Conservation (phyloP, 2,329 filamentous ascomycete genomes). For the Dendryphion nanum region DNA sequence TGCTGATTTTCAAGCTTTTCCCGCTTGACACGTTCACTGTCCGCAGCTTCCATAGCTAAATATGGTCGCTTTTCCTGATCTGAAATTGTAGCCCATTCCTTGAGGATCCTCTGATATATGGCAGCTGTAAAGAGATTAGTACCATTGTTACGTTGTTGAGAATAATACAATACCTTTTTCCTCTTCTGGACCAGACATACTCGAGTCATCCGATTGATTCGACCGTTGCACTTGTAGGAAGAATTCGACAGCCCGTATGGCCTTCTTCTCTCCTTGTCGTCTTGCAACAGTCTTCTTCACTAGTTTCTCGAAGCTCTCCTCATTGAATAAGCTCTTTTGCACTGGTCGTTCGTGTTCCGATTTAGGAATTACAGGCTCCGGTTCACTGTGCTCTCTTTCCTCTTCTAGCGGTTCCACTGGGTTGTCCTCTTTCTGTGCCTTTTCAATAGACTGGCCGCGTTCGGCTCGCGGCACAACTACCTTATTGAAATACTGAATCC, state of each 20-base stretch:
- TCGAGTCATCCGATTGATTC: too few species aligned
- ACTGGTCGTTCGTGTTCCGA: too few species aligned
- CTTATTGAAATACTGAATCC: conserved; percentile 36
- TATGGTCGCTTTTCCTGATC: conserved; percentile 18
- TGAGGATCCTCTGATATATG: too few species aligned
- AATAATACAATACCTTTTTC: too few species aligned
- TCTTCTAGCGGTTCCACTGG: conserved; percentile 16
- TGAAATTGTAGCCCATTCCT: conserved; percentile 18
- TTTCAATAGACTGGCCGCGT: conserved; percentile 22
- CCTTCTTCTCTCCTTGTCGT: not conserved
- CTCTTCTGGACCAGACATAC: too few species aligned
- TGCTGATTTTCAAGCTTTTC: conserved; percentile 7
- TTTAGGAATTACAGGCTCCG: too few species aligned
- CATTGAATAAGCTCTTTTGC: not conserved
- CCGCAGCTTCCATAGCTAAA: conserved; percentile 11
- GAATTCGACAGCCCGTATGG: too few species aligned
- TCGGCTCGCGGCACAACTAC: conserved; percentile 32
- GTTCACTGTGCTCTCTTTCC: too few species aligned
- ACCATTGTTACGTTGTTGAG: too few species aligned
- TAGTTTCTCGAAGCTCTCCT: not conserved
- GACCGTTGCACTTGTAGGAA: too few species aligned
- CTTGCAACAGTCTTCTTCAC: not conserved
- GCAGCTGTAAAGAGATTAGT: too few species aligned
- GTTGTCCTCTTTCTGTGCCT: conserved; percentile 17
- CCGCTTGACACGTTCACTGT: conserved; percentile 3